Base-by-base conservation (phyloP, 2,329 filamentous ascomycete species). In the Intubia oerlemansii region DNA sequence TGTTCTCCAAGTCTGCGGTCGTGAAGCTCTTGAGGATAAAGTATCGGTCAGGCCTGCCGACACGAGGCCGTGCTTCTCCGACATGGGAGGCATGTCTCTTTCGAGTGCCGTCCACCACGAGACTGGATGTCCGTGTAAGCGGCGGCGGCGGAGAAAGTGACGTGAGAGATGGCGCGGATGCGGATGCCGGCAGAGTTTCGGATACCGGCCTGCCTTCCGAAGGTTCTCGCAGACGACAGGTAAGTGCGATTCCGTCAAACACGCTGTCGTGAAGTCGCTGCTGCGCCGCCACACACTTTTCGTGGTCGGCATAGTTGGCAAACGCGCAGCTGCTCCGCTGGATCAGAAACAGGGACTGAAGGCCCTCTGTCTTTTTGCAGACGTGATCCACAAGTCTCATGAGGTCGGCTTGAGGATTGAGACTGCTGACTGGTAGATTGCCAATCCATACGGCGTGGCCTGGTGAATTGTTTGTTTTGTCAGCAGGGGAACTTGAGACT, bases 321-420 rank as follows among this genome's bases (percentile, higher is more conserved):
- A 95, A 95, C 0, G 84, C 85, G 44, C 85, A 95, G 45, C 93
- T 93, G 47, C 84, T 93, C 48, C 93, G 93, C 0, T 84, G 85
- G 23, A 95, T 95, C 20, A 95, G 55, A 39, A 95, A 93, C 1
- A 95, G 56, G 26, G 82, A 92, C 45, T 92, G 78, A 14, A 95
- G 67, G 2, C 82, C 66, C 0, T 61, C 63, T 0, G 80, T 73
- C 38, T 84, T 75, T 36, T 67, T 69, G 35, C 79, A 90, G 33
- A 93, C 88, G 45, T 93, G 79, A 34, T 88, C 70, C 29, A 93
- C 91, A n/a, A 95, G 55, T 33, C 66, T 76, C 50, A 81, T 71
- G 10, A 95, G 60, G 23, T 73, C 73, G 1, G 82, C 77, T 27
- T 80, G 76, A 1, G 80, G 77, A n/a, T n/a, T n/a, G n/a, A n/a